Conservation (phyloP, 805 yeast species). For the Metschnikowia kofuensis region DNA sequence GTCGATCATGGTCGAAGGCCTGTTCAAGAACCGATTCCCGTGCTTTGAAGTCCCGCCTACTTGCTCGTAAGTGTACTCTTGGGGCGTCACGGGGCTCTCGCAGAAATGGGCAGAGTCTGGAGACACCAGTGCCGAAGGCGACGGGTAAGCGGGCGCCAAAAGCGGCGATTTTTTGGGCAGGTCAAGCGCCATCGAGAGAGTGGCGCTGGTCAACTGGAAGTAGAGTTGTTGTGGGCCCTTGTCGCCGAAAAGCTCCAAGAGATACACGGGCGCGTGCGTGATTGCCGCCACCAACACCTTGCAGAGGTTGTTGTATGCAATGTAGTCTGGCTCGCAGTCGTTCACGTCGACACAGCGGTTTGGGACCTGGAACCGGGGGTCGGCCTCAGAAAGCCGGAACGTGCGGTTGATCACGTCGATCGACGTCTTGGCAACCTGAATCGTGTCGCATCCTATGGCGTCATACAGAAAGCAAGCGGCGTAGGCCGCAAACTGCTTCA, state of each 20-base stretch:
- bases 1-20: not conserved
- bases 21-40: not conserved
- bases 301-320: conserved; percentile 9
- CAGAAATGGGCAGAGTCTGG: not conserved
- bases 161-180: not conserved
- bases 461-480: conserved; percentile 46
- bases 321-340: conserved; percentile 3
- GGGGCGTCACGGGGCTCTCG: conserved; percentile 1
- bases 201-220: conserved; percentile 5
- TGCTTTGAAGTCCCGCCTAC: not conserved
- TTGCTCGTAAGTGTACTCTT: not conserved
- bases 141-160: not conserved
- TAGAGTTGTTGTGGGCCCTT: conserved; percentile 15
- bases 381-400: conserved; percentile 21
- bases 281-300: conserved; percentile 9
- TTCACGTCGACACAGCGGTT: conserved; percentile 12
- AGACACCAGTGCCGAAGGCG: not conserved
- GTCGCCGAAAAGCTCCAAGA: conserved; percentile 12
- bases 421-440: conserved; percentile 27
- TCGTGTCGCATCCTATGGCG: conserved; percentile 20
- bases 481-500: conserved; percentile 51
- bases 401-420: conserved; percentile 32
- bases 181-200: not conserved
- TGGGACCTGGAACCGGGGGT: conserved; percentile 24
- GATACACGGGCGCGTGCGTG: conserved; percentile 12